Base-by-base conservation (phyloP, 2,329 filamentous ascomycete genomes). In the Lasiodiplodia sp. region DNA sequence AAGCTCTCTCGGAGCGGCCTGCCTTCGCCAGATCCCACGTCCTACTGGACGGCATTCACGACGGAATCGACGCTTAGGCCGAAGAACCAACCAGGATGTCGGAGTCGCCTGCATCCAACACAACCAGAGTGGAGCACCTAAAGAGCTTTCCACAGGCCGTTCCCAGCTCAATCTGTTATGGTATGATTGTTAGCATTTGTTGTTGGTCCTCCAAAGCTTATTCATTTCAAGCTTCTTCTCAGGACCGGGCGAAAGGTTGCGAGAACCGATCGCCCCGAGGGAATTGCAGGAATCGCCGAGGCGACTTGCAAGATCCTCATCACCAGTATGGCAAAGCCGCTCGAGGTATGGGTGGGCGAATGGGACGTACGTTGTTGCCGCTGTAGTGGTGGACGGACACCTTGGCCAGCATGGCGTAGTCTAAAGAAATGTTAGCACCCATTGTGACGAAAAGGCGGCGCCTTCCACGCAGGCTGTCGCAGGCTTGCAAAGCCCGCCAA, bases 301-400 rank as follows among this genome's bases (percentile, higher is more conserved):
- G 2, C 6, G 40, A 16, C 10, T 7, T 34, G 31, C 31, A 34
- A 34, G 31, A 34, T 34, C 31, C 8, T 34, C 31, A 34, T 34
- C 31, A 34, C 31, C 31, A 34, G 31, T 34, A 34, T 34, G 31
- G 31, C 31, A 34, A 75, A 77, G 76, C 80, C 76, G 77, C 78
- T 75, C 73, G 75, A 73, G 79, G 78, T 75, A 73, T 68, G 75
- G 6, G 21, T 23, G 2, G 0, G n/a, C 21, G 49, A n/a, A 23
- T 23, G n/a, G 49, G 12, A 93, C 95, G 91, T 91, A 98, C 95
- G 90, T 98, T 98, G 91, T 96, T 97, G 79, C 96, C 95, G 76
- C 88, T 89, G 87, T 97, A 98, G 89, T 98, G 96, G 89, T 98
- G 95, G 79, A 98, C 95, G 74, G 92, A 90, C 78, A 91, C 93